Percentiles rank a stretch among this genome's conserved stretches.
Evolutionary conservation across 2,329 filamentous ascomycete genomes (phyloP).

Genomic region (Aspergillus floridensis): DNA sequence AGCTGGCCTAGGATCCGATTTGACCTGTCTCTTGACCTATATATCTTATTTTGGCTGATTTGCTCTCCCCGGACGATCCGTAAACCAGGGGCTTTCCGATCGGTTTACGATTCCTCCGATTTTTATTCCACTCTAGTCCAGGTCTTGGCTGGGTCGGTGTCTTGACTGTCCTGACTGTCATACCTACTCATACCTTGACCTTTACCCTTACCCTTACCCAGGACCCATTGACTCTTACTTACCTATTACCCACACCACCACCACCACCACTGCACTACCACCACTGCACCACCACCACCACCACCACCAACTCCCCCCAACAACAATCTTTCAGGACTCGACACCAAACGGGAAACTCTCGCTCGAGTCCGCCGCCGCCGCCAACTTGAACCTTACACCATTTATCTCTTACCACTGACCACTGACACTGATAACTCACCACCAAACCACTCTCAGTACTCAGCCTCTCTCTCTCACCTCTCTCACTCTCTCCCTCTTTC

Average conservation of each 20-base stretch:
- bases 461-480: background rate
- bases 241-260: no score
- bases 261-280: no score
- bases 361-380: constrained; percentile 17
- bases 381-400: constrained; percentile 12
- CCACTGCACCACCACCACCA: no score
- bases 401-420: background rate
- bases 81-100: constrained; percentile 8
- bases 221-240: no score
- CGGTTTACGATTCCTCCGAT: constrained; percentile 7
- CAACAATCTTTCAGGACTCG: constrained; percentile 10
- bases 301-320: no score
- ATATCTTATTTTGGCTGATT: constrained; percentile 3
- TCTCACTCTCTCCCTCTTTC: constrained; percentile 8
- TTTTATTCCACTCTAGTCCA: constrained; percentile 17
- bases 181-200: constrained; percentile 1
- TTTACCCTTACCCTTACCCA: no score
- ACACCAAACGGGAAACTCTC: constrained; percentile 12
- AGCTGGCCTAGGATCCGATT: background rate
- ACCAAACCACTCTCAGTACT: background rate
- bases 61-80: constrained; percentile 8
- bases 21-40: constrained; percentile 1
- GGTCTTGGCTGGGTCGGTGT: constrained; percentile 20
- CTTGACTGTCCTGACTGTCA: constrained; percentile 19
- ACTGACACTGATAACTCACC: background rate